phyloP scores from a whole-genome alignment of 352 stramenopile genomes.

The Pythium grandisporangium region DNA sequence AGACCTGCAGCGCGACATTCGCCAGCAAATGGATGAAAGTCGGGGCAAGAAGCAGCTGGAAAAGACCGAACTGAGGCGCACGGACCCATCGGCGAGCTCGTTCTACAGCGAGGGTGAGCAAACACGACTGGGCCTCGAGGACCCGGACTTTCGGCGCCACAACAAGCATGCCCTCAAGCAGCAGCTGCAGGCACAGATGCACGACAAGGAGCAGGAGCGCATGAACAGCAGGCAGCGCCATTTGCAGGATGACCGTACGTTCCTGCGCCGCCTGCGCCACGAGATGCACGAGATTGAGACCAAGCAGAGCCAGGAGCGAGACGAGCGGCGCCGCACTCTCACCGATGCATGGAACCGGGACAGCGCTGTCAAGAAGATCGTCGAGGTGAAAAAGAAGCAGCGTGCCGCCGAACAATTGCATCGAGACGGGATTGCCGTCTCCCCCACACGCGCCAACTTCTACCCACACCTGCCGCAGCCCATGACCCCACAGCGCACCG shows the following conservation, averaged over 20 bases:
- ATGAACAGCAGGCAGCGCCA: conserved; percentile 21
- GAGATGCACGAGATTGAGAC: conserved; percentile 56
- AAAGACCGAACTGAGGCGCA: conserved; percentile 16
- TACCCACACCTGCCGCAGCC: conserved; percentile 19
- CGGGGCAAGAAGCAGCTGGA: conserved; percentile 18
- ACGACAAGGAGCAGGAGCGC: conserved; percentile 36
- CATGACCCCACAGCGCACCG: conserved; percentile 13
- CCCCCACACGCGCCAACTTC: conserved; percentile 8
- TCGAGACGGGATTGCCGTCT: conserved; percentile 15
- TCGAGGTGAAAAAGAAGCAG: conserved; percentile 54
- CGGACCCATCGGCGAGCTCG: conserved; percentile 34
- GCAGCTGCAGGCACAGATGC: conserved; percentile 51
- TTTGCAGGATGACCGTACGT: conserved; percentile 45
- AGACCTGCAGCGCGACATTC: conserved; percentile 46
- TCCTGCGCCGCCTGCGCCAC: conserved; percentile 36
- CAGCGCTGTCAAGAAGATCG: conserved; percentile 52
- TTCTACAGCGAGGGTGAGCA: conserved; percentile 54
- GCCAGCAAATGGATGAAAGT: conserved; percentile 38
- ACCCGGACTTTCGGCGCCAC: conserved; percentile 25
- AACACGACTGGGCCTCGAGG: conserved; percentile 35
- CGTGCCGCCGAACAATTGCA: conserved; percentile 35
- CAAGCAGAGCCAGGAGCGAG: conserved; percentile 39
- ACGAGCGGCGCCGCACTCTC: conserved; percentile 42
- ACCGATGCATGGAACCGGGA: conserved; percentile 58
- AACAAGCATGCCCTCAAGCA: conserved; percentile 46